phyloP scores from a whole-genome alignment of 2,329 filamentous ascomycete genomes.

The Botrytis hyacinthi region DNA sequence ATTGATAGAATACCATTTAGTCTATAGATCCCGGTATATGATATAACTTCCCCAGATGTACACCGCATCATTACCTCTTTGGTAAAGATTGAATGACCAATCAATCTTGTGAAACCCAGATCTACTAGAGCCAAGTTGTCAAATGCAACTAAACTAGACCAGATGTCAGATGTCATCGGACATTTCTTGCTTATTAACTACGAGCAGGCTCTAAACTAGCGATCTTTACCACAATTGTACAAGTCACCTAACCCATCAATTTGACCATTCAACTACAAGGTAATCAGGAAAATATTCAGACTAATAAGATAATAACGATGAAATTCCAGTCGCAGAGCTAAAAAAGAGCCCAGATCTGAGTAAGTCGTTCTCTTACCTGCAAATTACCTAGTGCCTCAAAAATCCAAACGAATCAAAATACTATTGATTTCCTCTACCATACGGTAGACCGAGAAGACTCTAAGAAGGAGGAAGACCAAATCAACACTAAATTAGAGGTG shows the following conservation, averaged over 20 bases:
- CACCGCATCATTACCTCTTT: neutral
- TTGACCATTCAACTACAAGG: neutral
- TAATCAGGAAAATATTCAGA: neutral
- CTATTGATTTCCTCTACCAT: neutral
- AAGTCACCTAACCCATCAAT: neutral
- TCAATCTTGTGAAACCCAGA: neutral
- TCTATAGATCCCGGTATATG: neutral
- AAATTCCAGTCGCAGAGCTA: neutral
- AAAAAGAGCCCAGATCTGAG: neutral
- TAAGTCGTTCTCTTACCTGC: neutral
- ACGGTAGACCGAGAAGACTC: neutral
- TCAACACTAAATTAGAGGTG: neutral
- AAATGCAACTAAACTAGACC: neutral
- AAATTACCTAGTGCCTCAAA: neutral
- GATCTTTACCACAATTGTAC: neutral
- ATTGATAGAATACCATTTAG: neutral
- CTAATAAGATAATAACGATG: neutral
- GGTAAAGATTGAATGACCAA: neutral
- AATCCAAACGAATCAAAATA: neutral
- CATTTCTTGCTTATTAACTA: neutral
- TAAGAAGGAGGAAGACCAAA: neutral
- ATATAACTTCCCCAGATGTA: neutral
- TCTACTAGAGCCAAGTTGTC: neutral
- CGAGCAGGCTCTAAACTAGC: neutral
- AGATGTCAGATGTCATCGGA: neutral